These are phyloP conservation scores for Globisporangium paroecandrum DNA, from an alignment of 352 stramenopile genomes.

Conservation along the genomic window DNA sequence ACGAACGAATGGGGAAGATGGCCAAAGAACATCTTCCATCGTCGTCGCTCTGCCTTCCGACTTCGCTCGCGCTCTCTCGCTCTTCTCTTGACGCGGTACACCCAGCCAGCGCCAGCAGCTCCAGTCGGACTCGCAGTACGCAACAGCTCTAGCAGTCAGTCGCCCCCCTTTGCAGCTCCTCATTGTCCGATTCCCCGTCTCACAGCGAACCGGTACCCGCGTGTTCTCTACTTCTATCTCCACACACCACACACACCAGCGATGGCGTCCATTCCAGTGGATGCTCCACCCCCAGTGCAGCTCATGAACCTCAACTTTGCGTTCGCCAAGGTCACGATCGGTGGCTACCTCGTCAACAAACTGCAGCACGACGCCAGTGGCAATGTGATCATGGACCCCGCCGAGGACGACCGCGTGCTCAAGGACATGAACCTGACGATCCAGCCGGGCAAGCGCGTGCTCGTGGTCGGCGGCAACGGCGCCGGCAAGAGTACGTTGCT, in stretches of 20 bases:
- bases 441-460: constrained; percentile 77
- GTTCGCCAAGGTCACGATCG: constrained; percentile 71
- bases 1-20: constrained; percentile 1
- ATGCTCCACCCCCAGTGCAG: constrained; percentile 35
- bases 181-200: constrained; percentile 1
- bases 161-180: too few relatives aligned
- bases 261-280: neutral
- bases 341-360: constrained; percentile 51
- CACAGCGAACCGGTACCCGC: neutral
- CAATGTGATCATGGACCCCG: neutral
- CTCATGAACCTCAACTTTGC: constrained; percentile 63
- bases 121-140: too few relatives aligned
- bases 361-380: constrained; percentile 43
- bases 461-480: constrained; percentile 95
- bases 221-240: neutral
- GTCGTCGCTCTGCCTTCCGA: constrained; percentile 2
- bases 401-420: constrained; percentile 75
- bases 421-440: constrained; percentile 86
- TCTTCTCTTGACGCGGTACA: neutral
- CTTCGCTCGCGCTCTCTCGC: constrained; percentile 1
- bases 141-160: neutral
- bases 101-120: neutral
- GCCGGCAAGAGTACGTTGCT: constrained; percentile 95
- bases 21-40: constrained; percentile 1
- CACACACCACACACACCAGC: neutral